These are phyloP conservation scores for Fusarium sp. DNA, from an alignment of 2,329 filamentous ascomycete species.

Conservation along the genomic window DNA sequence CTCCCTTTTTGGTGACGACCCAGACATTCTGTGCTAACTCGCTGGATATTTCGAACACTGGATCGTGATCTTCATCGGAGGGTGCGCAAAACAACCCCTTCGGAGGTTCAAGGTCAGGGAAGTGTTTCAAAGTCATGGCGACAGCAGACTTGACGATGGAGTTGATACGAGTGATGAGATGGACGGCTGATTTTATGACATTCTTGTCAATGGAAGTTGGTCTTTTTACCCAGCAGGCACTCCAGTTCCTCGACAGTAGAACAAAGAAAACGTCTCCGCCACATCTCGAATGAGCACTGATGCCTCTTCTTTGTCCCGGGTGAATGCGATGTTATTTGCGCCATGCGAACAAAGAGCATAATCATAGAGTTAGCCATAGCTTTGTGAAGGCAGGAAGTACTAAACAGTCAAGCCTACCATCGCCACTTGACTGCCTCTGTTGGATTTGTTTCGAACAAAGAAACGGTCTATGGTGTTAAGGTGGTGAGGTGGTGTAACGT, in stretches of 20 bases:
- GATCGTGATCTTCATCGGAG: slow-evolving; percentile 4
- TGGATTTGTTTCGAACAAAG: slow-evolving; percentile 39
- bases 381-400: background rate
- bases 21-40: slow-evolving; percentile 47
- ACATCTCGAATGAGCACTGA: slow-evolving; percentile 6
- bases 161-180: slow-evolving; percentile 5
- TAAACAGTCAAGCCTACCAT: background rate
- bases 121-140: slow-evolving; percentile 15
- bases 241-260: slow-evolving; percentile 7
- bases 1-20: slow-evolving; percentile 49
- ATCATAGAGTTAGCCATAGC: background rate
- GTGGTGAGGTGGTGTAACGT: slow-evolving; percentile 4
- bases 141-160: background rate
- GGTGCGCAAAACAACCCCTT: background rate
- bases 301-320: slow-evolving; percentile 37
- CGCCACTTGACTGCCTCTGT: slow-evolving; percentile 4
- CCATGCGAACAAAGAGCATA: slow-evolving; percentile 18
- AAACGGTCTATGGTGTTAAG: slow-evolving; percentile 2
- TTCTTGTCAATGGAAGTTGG: background rate
- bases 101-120: background rate
- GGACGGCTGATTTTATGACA: slow-evolving; percentile 1
- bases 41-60: slow-evolving; percentile 50
- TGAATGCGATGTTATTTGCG: slow-evolving; percentile 6
- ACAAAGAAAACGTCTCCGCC: slow-evolving; percentile 38
- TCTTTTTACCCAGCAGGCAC: background rate